phyloP scores from a whole-genome alignment of 805 yeast genomes.

The Geotrichum ghanense region DNA sequence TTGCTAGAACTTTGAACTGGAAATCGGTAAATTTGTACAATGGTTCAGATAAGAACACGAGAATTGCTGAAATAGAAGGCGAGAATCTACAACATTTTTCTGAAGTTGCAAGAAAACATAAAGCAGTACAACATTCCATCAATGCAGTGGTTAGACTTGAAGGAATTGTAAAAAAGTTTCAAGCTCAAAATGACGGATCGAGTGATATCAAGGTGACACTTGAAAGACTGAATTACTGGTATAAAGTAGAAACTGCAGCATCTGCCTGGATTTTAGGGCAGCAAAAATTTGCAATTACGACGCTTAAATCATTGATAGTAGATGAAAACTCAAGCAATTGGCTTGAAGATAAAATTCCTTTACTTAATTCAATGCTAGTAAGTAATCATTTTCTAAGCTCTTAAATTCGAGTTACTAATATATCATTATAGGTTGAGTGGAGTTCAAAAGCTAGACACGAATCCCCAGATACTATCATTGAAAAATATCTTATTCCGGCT shows the following conservation, averaged over 20 bases:
- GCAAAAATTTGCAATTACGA: constrained; percentile 42
- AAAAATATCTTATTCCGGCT: constrained; percentile 43
- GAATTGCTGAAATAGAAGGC: constrained; percentile 7
- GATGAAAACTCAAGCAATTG: constrained; percentile 6
- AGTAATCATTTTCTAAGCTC: constrained; percentile 7
- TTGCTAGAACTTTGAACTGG: constrained; percentile 3
- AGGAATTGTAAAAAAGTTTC: constrained; percentile 2
- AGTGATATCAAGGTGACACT: constrained; percentile 8
- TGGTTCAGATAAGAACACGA: neutral
- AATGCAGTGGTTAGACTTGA: constrained; percentile 17
- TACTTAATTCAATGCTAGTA: constrained; percentile 3
- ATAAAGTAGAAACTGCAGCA: constrained; percentile 41
- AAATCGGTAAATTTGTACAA: neutral
- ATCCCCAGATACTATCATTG: constrained; percentile 45
- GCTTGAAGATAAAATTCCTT: constrained; percentile 3
- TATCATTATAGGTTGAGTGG: constrained; percentile 61
- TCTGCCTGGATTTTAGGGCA: constrained; percentile 59
- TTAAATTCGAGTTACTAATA: too few species aligned
- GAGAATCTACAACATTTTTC: constrained; percentile 5
- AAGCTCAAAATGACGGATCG: neutral
- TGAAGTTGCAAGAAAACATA: constrained; percentile 12
- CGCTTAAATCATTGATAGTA: constrained; percentile 31
- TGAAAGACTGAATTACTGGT: constrained; percentile 1
- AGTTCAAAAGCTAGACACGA: constrained; percentile 59
- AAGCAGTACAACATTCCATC: constrained; percentile 17